Evolutionary conservation across 2,329 filamentous ascomycete species (phyloP).

Genomic region (Penicillium sp.): DNA sequence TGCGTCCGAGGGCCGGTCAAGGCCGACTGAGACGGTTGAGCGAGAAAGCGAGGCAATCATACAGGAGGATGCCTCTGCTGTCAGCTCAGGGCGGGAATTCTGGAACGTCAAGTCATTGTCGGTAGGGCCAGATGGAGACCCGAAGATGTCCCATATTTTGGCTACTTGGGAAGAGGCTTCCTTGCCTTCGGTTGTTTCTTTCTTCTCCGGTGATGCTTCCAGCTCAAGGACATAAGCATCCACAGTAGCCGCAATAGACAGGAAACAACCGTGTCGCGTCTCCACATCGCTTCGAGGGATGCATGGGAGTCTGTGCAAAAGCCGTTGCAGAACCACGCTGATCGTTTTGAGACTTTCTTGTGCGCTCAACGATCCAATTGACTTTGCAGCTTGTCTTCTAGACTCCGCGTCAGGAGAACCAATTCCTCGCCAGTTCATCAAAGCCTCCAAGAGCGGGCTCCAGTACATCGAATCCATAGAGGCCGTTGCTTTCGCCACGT

Average conservation of each 20-base stretch:
- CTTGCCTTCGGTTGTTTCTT: slow-evolving; percentile 21
- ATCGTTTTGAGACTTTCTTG: slow-evolving; percentile 33
- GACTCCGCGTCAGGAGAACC: slow-evolving; percentile 71
- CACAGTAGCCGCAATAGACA: slow-evolving; percentile 39
- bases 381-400: slow-evolving; percentile 64
- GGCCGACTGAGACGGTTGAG: slow-evolving; percentile 15
- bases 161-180: slow-evolving; percentile 29
- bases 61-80: slow-evolving; percentile 39
- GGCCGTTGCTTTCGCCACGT: slow-evolving; percentile 67
- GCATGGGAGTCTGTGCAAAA: slow-evolving; percentile 33
- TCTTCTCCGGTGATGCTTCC: slow-evolving; percentile 12
- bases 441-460: slow-evolving; percentile 61
- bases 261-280: slow-evolving; percentile 43
- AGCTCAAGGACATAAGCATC: slow-evolving; percentile 29
- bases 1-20: slow-evolving; percentile 17
- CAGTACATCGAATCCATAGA: slow-evolving; percentile 62
- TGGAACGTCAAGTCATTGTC: slow-evolving; percentile 40
- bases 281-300: slow-evolving; percentile 40
- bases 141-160: slow-evolving; percentile 39
- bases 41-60: slow-evolving; percentile 38
- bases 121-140: slow-evolving; percentile 29
- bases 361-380: slow-evolving; percentile 55
- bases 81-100: slow-evolving; percentile 39
- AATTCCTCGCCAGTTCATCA: slow-evolving; percentile 85
- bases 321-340: slow-evolving; percentile 29